These are phyloP conservation scores for Tricholoma sp. DNA, from an alignment of 768 basidiomycete species.

Conservation along the genomic window DNA sequence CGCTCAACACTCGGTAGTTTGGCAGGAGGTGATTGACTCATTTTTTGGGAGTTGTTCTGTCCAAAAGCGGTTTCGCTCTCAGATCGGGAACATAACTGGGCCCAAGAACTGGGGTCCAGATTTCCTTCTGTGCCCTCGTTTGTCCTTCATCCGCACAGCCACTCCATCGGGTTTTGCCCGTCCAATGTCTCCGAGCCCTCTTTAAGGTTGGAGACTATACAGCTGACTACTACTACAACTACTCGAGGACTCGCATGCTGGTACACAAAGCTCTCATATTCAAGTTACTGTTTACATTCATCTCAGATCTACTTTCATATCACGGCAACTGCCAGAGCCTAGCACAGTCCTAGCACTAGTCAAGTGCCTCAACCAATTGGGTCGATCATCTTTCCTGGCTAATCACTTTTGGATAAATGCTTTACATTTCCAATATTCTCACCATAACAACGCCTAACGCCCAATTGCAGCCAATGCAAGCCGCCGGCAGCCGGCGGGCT, in stretches of 20 bases:
- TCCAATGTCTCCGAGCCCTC: not conserved
- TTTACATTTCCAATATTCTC: too few relatives aligned
- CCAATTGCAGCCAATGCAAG: too few relatives aligned
- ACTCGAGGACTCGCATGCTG: too few relatives aligned
- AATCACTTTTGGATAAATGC: too few relatives aligned
- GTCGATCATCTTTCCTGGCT: too few relatives aligned
- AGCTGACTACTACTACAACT: not conserved
- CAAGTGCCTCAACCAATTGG: not conserved
- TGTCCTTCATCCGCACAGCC: constrained; percentile 15
- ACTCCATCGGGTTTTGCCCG: not conserved
- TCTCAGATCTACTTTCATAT: not conserved
- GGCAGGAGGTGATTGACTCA: not conserved
- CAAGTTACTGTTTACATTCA: not conserved
- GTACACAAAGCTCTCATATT: too few relatives aligned
- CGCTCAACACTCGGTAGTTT: not conserved
- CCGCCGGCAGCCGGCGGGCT: too few relatives aligned
- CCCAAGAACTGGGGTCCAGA: constrained; percentile 6
- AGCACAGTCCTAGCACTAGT: too few relatives aligned
- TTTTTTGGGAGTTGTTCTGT: not conserved
- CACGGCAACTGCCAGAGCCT: too few relatives aligned
- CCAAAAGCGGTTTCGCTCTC: constrained; percentile 2
- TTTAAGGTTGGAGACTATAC: not conserved
- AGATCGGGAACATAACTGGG: constrained; percentile 12
- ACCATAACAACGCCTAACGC: too few relatives aligned
- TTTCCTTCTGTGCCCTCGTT: constrained; percentile 9